phyloP scores from a whole-genome alignment of 2,329 filamentous ascomycete genomes.

The Plenodomus lindquistii region DNA sequence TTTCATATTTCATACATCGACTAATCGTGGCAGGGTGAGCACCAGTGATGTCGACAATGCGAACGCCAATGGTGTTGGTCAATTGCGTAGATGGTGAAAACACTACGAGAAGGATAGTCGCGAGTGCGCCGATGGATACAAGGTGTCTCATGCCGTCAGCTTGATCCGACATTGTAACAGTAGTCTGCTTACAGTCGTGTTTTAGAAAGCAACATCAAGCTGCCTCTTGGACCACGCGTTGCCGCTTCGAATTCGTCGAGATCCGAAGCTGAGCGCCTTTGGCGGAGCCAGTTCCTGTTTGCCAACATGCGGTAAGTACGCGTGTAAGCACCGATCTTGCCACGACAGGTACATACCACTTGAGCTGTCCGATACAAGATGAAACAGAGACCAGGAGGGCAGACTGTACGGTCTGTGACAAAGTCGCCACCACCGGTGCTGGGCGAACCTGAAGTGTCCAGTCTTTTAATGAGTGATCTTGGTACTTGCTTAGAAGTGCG shows the following conservation, averaged over 20 bases:
- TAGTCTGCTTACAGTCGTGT: slow-evolving; percentile 1
- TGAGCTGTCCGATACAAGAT: slow-evolving; percentile 10
- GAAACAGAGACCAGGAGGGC: slow-evolving; percentile 5
- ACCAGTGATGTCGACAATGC: too few relatives aligned
- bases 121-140: slow-evolving; percentile 11
- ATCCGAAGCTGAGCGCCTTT: slow-evolving; percentile 1
- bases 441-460: slow-evolving; percentile 1
- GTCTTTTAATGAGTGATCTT: slow-evolving; percentile 1
- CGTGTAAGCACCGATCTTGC: too few relatives aligned
- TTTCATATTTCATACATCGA: too few relatives aligned
- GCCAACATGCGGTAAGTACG: too few relatives aligned
- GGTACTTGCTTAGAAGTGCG: background rate
- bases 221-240: slow-evolving; percentile 12
- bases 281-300: slow-evolving; percentile 3
- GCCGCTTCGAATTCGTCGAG: slow-evolving; percentile 13
- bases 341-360: too few relatives aligned
- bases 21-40: too few relatives aligned
- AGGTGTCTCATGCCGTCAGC: slow-evolving; percentile 1
- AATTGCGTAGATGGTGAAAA: slow-evolving; percentile 13
- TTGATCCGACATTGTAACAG: background rate
- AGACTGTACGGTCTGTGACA: slow-evolving; percentile 8
- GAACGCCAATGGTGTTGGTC: background rate
- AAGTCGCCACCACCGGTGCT: slow-evolving; percentile 3
- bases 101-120: slow-evolving; percentile 9
- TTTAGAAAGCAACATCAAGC: slow-evolving; percentile 7